Conservation (phyloP, 306 rosid genomes). For the Trichosanthes cucumerina region DNA sequence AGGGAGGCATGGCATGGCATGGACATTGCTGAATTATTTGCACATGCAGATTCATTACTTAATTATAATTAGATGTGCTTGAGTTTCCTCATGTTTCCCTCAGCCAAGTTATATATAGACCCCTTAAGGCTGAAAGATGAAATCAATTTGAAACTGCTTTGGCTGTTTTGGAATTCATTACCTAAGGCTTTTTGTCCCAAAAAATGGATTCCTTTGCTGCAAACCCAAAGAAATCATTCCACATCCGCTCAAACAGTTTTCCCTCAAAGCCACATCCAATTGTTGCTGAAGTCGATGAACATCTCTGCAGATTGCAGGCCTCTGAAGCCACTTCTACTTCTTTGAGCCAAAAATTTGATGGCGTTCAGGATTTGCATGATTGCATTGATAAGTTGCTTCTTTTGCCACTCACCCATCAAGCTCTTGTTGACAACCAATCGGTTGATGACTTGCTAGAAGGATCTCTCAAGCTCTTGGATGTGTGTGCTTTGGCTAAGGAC, state of each 20-base stretch:
- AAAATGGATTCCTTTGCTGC: slow-evolving; percentile 11
- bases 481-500: slow-evolving; percentile 14
- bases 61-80: slow-evolving; percentile 3
- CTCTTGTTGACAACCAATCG: slow-evolving; percentile 10
- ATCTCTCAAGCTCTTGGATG: slow-evolving; percentile 18
- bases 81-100: slow-evolving; percentile 9
- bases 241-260: slow-evolving; percentile 19
- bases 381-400: slow-evolving; percentile 15
- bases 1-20: slow-evolving; percentile 16
- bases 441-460: slow-evolving; percentile 12
- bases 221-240: slow-evolving; percentile 6
- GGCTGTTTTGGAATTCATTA: background rate
- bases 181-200: background rate
- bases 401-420: slow-evolving; percentile 11
- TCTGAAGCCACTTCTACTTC: slow-evolving; percentile 7
- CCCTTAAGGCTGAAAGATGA: background rate
- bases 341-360: slow-evolving; percentile 12
- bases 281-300: slow-evolving; percentile 12
- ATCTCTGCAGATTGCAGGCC: slow-evolving; percentile 10
- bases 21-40: background rate
- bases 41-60: background rate
- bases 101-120: background rate
- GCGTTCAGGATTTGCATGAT: slow-evolving; percentile 19
- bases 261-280: slow-evolving; percentile 21
- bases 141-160: background rate